Evolutionary conservation across 1,284 basidiomycete species (phyloP).

Genomic region (Ustilago loliicola): DNA sequence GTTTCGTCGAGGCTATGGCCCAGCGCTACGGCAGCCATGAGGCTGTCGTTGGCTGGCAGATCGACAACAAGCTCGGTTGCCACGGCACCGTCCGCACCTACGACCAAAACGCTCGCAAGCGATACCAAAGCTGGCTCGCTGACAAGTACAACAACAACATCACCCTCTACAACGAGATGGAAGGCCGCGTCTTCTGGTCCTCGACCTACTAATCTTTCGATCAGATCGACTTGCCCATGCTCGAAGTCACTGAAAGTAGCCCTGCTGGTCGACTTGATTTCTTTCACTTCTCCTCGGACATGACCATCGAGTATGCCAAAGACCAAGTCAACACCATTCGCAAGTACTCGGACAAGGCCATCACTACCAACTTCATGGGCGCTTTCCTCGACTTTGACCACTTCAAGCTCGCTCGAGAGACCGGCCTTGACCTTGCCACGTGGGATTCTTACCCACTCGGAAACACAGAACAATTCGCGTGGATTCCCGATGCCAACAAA

Average conservation of each 20-base stretch:
- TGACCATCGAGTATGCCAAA: constrained; percentile 50
- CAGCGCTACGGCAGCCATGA: constrained; percentile 46
- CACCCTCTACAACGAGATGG: constrained; percentile 45
- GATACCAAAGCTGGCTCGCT: constrained; percentile 50
- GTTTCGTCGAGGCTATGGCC: constrained; percentile 46
- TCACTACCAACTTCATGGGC: constrained; percentile 59
- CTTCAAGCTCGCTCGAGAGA: constrained; percentile 41
- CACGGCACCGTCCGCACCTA: constrained; percentile 43
- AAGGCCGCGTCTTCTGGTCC: constrained; percentile 56
- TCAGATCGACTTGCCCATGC: constrained; percentile 44
- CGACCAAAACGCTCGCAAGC: constrained; percentile 39
- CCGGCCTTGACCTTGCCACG: constrained; percentile 45
- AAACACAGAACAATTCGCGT: constrained; percentile 44
- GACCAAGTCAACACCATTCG: constrained; percentile 48
- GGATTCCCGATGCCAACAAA: constrained; percentile 47
- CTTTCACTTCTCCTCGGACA: constrained; percentile 50
- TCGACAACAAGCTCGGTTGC: constrained; percentile 56
- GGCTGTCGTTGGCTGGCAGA: constrained; percentile 47
- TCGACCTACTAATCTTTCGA: constrained; percentile 49
- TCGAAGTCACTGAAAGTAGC: constrained; percentile 50
- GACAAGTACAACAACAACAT: constrained; percentile 54
- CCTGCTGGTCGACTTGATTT: constrained; percentile 56
- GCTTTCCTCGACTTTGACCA: constrained; percentile 53
- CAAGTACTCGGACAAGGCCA: constrained; percentile 41
- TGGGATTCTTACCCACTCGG: constrained; percentile 56